A percentile compares a stretch with the other conserved stretches of the same genome.
phyloP scores from a whole-genome alignment of 2,329 filamentous ascomycete genomes.

The Alternaria tenuissima region DNA sequence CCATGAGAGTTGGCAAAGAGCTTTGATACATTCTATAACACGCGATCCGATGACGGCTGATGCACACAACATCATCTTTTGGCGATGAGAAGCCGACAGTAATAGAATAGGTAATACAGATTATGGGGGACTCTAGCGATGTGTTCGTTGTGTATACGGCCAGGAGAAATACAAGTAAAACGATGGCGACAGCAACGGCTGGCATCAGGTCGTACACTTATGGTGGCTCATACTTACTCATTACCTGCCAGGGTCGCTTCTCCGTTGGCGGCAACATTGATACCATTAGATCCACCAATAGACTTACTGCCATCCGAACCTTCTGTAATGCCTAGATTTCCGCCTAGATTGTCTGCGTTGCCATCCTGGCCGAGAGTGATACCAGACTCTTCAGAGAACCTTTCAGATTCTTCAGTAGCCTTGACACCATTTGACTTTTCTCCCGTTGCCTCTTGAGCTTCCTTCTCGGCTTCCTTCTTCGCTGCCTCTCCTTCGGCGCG shows the following conservation, averaged over 20 bases:
- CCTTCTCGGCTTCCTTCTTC: conserved; percentile 25
- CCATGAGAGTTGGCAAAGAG: too few species aligned
- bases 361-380: conserved; percentile 37
- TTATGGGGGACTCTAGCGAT: neutral
- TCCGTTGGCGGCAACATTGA: conserved; percentile 40
- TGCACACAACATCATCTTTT: too few species aligned
- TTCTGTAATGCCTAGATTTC: conserved; percentile 45
- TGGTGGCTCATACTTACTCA: conserved; percentile 6
- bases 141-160: too few species aligned
- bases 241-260: conserved; percentile 35
- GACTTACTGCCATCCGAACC: conserved; percentile 43
- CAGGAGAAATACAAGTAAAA: neutral
- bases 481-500: conserved; percentile 21
- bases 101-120: neutral
- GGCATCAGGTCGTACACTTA: neutral
- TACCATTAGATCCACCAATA: conserved; percentile 42
- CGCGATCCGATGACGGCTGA: too few species aligned
- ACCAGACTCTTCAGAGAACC: conserved; percentile 39
- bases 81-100: neutral
- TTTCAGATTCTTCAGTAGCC: conserved; percentile 42
- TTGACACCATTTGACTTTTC: conserved; percentile 35
- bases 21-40: too few species aligned
- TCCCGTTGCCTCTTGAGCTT: conserved; percentile 26
- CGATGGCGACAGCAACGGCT: neutral
- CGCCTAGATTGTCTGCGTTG: conserved; percentile 40